Conservation (phyloP, 805 yeast genomes). For the Starmerella vitae region DNA sequence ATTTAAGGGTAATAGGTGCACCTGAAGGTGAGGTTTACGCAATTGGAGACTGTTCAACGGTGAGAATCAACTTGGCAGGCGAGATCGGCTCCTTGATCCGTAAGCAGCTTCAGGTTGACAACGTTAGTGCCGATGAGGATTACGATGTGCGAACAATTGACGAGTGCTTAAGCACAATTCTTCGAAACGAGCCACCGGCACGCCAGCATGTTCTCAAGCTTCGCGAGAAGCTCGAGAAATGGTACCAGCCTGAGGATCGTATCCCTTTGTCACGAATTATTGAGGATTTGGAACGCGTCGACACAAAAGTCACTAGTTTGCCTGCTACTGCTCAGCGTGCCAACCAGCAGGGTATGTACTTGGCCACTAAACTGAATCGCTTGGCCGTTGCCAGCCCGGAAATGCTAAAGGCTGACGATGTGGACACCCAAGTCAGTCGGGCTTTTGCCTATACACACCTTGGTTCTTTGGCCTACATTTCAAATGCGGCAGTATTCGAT, state of each 20-base stretch:
- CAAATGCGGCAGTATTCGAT: slow-evolving; percentile 60
- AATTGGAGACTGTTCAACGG: slow-evolving; percentile 59
- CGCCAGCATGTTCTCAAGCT: slow-evolving; percentile 18
- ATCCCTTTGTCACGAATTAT: slow-evolving; percentile 41
- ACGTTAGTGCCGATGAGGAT: slow-evolving; percentile 25
- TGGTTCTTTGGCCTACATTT: slow-evolving; percentile 56
- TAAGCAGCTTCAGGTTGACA: slow-evolving; percentile 32
- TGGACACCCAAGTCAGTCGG: slow-evolving; percentile 41
- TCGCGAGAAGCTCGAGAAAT: slow-evolving; percentile 16
- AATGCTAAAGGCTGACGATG: slow-evolving; percentile 33
- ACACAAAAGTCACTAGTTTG: slow-evolving; percentile 48
- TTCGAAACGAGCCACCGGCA: slow-evolving; percentile 20
- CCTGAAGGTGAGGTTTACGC: slow-evolving; percentile 57
- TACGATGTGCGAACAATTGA: slow-evolving; percentile 13
- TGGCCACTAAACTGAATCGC: slow-evolving; percentile 46
- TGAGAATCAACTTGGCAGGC: slow-evolving; percentile 45
- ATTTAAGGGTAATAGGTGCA: slow-evolving; percentile 54
- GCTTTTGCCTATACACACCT: slow-evolving; percentile 53
- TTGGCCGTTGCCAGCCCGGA: slow-evolving; percentile 28
- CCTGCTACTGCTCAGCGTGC: slow-evolving; percentile 71
- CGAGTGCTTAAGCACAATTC: slow-evolving; percentile 13
- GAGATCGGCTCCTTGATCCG: slow-evolving; percentile 40
- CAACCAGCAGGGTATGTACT: slow-evolving; percentile 53
- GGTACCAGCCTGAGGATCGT: slow-evolving; percentile 16
- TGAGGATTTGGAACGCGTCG: slow-evolving; percentile 39